Evolutionary conservation across 2,329 filamentous ascomycete species (phyloP).

Genomic region (Aplosporella prunicola): DNA sequence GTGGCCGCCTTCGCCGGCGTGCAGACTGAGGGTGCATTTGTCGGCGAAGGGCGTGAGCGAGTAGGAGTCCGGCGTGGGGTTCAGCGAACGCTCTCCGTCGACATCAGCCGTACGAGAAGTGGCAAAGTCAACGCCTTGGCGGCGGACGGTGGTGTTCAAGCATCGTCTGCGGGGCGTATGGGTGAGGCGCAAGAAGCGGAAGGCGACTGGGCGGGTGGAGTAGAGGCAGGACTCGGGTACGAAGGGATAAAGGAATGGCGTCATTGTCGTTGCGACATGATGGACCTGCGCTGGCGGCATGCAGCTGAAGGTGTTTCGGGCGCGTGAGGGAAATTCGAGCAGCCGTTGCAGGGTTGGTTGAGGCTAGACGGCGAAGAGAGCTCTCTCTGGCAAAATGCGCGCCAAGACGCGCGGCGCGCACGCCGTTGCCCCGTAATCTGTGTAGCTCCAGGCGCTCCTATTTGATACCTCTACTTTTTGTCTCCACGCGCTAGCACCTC

Average conservation of each 20-base stretch:
- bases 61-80: slow-evolving; percentile 79
- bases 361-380: not conserved
- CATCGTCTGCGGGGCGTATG: slow-evolving; percentile 20
- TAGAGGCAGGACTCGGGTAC: slow-evolving; percentile 19
- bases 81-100: slow-evolving; percentile 46
- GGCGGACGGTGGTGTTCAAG: slow-evolving; percentile 18
- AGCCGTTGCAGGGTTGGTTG: not conserved
- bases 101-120: no score
- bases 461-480: no score
- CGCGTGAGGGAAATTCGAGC: not conserved
- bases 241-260: slow-evolving; percentile 39
- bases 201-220: slow-evolving; percentile 3
- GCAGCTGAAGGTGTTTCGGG: slow-evolving; percentile 4
- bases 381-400: slow-evolving; percentile 1
- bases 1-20: slow-evolving; percentile 74
- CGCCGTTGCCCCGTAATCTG: not conserved
- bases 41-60: slow-evolving; percentile 76
- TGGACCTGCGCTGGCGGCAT: slow-evolving; percentile 7
- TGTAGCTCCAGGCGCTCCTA: slow-evolving; percentile 2
- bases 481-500: no score
- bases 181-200: slow-evolving; percentile 12
- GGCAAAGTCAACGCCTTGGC: not conserved
- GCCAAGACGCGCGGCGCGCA: not conserved
- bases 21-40: slow-evolving; percentile 66
- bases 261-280: slow-evolving; percentile 22